These are phyloP conservation scores for Dryas alaskensis DNA, from an alignment of 306 rosid genomes.

Conservation along the genomic window DNA sequence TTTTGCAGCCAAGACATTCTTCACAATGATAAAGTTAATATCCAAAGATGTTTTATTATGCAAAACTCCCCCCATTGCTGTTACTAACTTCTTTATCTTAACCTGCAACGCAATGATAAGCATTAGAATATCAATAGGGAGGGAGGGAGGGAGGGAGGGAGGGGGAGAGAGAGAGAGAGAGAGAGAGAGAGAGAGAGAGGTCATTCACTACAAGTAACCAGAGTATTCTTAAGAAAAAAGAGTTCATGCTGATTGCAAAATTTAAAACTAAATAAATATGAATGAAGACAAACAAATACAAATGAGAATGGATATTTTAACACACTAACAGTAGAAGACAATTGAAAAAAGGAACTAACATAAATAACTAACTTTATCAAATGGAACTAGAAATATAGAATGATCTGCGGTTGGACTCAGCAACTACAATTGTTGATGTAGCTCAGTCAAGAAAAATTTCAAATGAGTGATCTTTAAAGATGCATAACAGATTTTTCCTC, in stretches of 20 bases:
- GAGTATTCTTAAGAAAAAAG: not conserved
- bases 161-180: not conserved
- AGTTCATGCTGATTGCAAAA: not conserved
- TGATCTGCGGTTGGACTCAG: not conserved
- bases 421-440: not conserved
- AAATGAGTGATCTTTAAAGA: not conserved
- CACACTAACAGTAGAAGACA: not conserved
- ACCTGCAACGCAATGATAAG: conserved; percentile 40
- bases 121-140: not conserved
- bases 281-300: not conserved
- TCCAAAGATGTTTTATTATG: conserved; percentile 58
- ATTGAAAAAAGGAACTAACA: not conserved
- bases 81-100: conserved; percentile 66
- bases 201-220: not conserved
- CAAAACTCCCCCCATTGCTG: conserved; percentile 88
- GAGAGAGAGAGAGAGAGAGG: not conserved
- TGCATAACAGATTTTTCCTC: not conserved
- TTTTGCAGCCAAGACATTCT: conserved; percentile 86
- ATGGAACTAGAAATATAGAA: not conserved
- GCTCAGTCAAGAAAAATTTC: not conserved
- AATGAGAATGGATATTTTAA: not conserved
- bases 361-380: not conserved
- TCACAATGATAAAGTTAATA: conserved; percentile 77
- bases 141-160: not conserved
- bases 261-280: not conserved